These are phyloP conservation scores for Remersonia thermophila DNA, from an alignment of 2,329 filamentous ascomycete species.

Conservation along the genomic window DNA sequence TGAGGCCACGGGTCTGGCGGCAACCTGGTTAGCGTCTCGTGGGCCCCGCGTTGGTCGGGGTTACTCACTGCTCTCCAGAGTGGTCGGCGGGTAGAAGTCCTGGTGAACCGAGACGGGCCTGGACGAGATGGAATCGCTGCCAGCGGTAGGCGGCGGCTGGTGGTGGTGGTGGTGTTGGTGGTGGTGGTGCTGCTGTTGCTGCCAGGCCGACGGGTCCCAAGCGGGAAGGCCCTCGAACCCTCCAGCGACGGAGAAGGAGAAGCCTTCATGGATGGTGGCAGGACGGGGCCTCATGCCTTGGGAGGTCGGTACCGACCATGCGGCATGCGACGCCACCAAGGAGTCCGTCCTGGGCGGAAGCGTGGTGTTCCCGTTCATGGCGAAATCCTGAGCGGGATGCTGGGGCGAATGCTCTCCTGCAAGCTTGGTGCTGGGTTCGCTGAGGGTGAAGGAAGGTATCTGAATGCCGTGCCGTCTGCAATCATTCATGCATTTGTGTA, in stretches of 20 bases:
- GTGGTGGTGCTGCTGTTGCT: conserved; percentile 30
- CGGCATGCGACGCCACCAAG: conserved; percentile 31
- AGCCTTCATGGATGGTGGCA: conserved; percentile 48
- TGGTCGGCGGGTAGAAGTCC: conserved; percentile 40
- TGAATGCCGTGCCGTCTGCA: conserved; percentile 36
- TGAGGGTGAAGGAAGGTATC: conserved; percentile 37
- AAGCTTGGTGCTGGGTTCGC: conserved; percentile 34
- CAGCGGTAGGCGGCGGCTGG: no score
- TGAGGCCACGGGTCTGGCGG: conserved; percentile 36
- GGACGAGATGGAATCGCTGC: conserved; percentile 35
- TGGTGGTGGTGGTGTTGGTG: conserved; percentile 23
- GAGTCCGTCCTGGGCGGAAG: conserved; percentile 36
- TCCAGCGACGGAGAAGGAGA: conserved; percentile 45
- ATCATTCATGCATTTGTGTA: conserved; percentile 20
- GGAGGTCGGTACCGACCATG: conserved; percentile 45
- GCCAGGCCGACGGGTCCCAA: conserved; percentile 45
- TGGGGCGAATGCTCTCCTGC: conserved; percentile 31
- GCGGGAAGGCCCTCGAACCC: conserved; percentile 39
- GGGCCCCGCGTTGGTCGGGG: conserved; percentile 5
- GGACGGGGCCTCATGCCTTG: conserved; percentile 40
- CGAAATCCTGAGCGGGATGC: conserved; percentile 31
- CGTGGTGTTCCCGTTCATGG: conserved; percentile 42
- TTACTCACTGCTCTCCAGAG: conserved; percentile 38
- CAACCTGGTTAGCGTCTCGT: conserved; percentile 10
- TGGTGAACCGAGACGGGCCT: conserved; percentile 46